Evolutionary conservation across 1,284 basidiomycete genomes (phyloP), one percentile per base, ranked within the genome.

Genomic region (Ustilago curta): DNA sequence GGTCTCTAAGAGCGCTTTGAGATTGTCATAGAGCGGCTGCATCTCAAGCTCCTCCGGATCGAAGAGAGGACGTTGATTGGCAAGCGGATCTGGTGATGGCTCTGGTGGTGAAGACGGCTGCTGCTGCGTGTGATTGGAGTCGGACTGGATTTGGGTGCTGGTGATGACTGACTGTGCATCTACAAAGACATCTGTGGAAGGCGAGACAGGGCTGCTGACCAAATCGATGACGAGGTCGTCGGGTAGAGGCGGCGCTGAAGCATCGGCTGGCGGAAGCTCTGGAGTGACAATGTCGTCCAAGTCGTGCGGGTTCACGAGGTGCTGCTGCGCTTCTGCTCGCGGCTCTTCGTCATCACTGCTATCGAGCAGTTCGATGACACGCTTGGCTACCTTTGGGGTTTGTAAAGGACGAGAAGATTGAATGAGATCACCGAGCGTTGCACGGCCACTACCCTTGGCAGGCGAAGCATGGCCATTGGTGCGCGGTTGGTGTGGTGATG

Each of bases 11-110:
- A 69, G 60, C 0, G 55, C 59, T 11, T 57, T 65, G 50, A 70
- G 54, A 21, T 69, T 52, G 21, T 74, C 67, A 21, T 71, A 71
- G 25, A 64, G 42, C 18, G 50, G 58, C 23, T 62, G 54, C 50
- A 71, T 48, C n/a, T 67, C 51, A 16, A 62, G 49, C 31, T 72
- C 70, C 12, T 72, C 43, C 23, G 51, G 51, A 21, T 67, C 51
- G 29, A 72, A 72, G 2, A 72, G 47, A 12, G 60, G 64, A 7
- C 59, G 55, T 40, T 72, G 70, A 35, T 53, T 37, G 9, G 63
- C 55, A 12, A 59, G 47, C 5, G 63, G 59, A 66, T 71, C 59
- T 40, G 59, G 67, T 18, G 60, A 57, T n/a, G 52, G 52, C 19
- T 63, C 47, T 8, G 54, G 49, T 14, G 49, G 37, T n/a, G 66